phyloP scores from a whole-genome alignment of 306 rosid genomes.

The Aeschynomene evenia region DNA sequence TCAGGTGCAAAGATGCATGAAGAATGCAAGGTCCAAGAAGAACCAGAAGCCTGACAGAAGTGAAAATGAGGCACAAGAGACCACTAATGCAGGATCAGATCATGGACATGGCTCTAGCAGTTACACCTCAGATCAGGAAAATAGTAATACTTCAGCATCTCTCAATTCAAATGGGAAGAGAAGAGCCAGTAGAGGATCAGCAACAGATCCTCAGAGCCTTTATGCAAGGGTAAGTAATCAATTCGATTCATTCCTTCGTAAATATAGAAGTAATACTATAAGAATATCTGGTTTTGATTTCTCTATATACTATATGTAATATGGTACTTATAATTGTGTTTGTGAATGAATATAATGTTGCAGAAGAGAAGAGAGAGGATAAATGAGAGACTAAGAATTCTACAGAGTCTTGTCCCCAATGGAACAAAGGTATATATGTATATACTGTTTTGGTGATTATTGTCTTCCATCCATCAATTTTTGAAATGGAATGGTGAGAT shows the following conservation, averaged over 20 bases:
- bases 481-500: background rate
- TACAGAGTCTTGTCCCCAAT: conserved; percentile 68
- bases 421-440: conserved; percentile 64
- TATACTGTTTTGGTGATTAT: background rate
- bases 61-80: conserved; percentile 41
- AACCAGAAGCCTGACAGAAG: conserved; percentile 29
- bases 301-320: background rate
- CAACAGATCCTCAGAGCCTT: conserved; percentile 80
- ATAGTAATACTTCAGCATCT: conserved; percentile 38
- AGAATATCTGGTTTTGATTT: background rate
- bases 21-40: conserved; percentile 36
- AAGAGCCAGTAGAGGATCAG: conserved; percentile 63
- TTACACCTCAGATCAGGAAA: conserved; percentile 54
- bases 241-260: no score
- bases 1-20: conserved; percentile 45
- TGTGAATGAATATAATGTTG: conserved; percentile 1
- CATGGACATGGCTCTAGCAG: conserved; percentile 43
- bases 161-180: conserved; percentile 47
- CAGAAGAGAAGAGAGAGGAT: conserved; percentile 83
- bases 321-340: background rate
- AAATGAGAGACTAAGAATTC: conserved; percentile 61
- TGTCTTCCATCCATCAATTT: background rate
- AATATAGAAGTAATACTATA: no score
- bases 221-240: conserved; percentile 66
- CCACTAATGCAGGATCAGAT: conserved; percentile 27